phyloP scores from a whole-genome alignment of 805 yeast genomes.

The Dipodascus geniculatus region DNA sequence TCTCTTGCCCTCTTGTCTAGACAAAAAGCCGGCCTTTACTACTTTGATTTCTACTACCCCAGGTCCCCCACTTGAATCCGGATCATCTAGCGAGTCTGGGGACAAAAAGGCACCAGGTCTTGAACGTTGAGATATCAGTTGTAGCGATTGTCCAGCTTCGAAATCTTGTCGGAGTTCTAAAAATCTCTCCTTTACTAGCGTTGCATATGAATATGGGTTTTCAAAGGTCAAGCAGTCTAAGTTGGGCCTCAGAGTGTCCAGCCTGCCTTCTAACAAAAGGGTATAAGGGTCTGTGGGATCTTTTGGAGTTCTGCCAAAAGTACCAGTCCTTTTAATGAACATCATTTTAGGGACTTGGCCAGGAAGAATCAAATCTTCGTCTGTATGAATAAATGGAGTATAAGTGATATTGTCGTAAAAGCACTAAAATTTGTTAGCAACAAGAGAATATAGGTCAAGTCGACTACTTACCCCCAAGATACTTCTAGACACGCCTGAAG shows the following conservation, averaged over 20 bases:
- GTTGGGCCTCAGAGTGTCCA: constrained; percentile 26
- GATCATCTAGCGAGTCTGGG: constrained; percentile 12
- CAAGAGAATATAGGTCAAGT: not conserved
- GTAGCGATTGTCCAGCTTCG: constrained; percentile 23
- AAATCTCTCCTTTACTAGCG: constrained; percentile 16
- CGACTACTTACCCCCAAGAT: constrained; percentile 12
- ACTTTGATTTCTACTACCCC: constrained; percentile 29
- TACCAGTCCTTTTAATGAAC: constrained; percentile 20
- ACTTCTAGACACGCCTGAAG: constrained; percentile 26
- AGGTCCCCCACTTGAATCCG: constrained; percentile 16
- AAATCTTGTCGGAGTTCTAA: constrained; percentile 19
- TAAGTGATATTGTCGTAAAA: constrained; percentile 57
- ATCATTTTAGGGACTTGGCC: constrained; percentile 24
- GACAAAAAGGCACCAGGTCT: constrained; percentile 27
- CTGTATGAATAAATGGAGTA: constrained; percentile 41
- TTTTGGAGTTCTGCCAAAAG: constrained; percentile 14
- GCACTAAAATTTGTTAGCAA: constrained; percentile 27
- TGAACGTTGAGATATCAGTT: constrained; percentile 27
- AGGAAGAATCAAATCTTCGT: constrained; percentile 20
- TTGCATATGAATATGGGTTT: constrained; percentile 21
- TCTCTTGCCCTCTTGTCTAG: constrained; percentile 25
- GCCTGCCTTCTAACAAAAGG: constrained; percentile 24
- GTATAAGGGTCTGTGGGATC: constrained; percentile 28
- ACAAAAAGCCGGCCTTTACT: constrained; percentile 28
- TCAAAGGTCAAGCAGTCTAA: constrained; percentile 17